Evolutionary conservation across 176 grass and related monocot species (phyloP).

Genomic region (Themeda triandra): DNA sequence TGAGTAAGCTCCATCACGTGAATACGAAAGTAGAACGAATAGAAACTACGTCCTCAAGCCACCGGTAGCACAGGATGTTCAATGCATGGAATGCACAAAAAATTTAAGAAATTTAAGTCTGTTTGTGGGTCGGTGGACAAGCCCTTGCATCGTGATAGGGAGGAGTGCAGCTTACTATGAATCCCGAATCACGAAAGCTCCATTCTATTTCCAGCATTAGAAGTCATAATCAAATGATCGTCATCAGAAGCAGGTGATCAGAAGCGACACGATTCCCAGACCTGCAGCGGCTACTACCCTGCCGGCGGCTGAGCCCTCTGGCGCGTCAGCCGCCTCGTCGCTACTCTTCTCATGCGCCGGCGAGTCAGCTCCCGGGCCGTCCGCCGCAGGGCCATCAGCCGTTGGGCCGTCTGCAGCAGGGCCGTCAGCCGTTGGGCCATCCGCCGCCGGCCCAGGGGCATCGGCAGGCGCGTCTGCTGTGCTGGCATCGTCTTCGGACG

Average conservation of each 20-base stretch:
- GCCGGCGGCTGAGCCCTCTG: slow-evolving; percentile 17
- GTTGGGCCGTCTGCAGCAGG: neutral
- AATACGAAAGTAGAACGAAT: too few species aligned
- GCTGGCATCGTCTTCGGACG: too few species aligned
- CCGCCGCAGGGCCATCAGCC: neutral
- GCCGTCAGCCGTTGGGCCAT: neutral
- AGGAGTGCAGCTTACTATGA: neutral
- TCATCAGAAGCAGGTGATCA: too few species aligned
- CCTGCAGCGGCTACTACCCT: neutral
- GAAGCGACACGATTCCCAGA: slow-evolving; percentile 31
- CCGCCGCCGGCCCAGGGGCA: neutral
- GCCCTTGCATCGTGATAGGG: neutral
- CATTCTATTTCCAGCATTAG: neutral
- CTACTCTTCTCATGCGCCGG: slow-evolving; percentile 6
- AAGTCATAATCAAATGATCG: slow-evolving; percentile 9
- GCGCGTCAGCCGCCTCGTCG: slow-evolving; percentile 18
- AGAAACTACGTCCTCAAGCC: too few species aligned
- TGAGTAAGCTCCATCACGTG: too few species aligned
- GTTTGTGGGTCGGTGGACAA: neutral
- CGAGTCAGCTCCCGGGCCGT: neutral
- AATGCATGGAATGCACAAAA: too few species aligned
- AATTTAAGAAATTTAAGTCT: too few species aligned
- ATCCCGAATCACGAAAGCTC: neutral
- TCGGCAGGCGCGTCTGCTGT: too few species aligned
- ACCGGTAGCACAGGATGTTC: too few species aligned